These are phyloP conservation scores for Blastobotrys apis DNA, from an alignment of 1,139 yeast species.

Conservation along the genomic window DNA sequence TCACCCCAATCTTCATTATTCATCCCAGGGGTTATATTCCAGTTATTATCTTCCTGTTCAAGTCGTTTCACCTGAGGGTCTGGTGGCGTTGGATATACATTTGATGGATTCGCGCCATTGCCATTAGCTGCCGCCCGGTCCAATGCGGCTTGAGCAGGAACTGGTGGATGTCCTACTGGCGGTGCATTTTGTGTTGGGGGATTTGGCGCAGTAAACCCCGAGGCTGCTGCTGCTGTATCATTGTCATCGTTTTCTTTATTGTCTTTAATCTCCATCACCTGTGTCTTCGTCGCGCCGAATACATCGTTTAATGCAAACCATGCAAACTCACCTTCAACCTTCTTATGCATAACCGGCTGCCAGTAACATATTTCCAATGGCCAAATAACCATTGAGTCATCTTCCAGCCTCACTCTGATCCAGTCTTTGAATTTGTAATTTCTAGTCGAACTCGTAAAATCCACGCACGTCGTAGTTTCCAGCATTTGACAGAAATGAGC, in stretches of 20 bases:
- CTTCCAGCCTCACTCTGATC: conserved; percentile 21
- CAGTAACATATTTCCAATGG: conserved; percentile 20
- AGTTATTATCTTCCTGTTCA: conserved; percentile 17
- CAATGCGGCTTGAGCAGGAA: neutral
- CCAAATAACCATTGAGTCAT: conserved; percentile 17
- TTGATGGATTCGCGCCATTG: neutral
- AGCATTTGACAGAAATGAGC: conserved; percentile 47
- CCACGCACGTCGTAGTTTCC: conserved; percentile 52
- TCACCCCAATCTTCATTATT: conserved; percentile 38
- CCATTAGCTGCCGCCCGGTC: too few species aligned
- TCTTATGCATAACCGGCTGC: conserved; percentile 8
- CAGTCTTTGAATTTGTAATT: conserved; percentile 19
- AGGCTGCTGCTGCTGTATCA: neutral
- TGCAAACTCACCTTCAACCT: conserved; percentile 6
- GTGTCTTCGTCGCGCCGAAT: conserved; percentile 8
- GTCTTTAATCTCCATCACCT: conserved; percentile 3
- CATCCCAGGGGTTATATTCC: conserved; percentile 14
- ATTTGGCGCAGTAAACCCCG: neutral
- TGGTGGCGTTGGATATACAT: conserved; percentile 38
- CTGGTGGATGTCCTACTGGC: neutral
- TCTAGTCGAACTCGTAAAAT: conserved; percentile 29
- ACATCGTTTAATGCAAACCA: conserved; percentile 13
- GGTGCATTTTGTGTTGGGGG: neutral
- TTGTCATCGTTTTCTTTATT: too few species aligned
- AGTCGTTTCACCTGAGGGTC: conserved; percentile 29